phyloP scores from a whole-genome alignment of 352 stramenopile genomes.

The Globisporangium lucens region DNA sequence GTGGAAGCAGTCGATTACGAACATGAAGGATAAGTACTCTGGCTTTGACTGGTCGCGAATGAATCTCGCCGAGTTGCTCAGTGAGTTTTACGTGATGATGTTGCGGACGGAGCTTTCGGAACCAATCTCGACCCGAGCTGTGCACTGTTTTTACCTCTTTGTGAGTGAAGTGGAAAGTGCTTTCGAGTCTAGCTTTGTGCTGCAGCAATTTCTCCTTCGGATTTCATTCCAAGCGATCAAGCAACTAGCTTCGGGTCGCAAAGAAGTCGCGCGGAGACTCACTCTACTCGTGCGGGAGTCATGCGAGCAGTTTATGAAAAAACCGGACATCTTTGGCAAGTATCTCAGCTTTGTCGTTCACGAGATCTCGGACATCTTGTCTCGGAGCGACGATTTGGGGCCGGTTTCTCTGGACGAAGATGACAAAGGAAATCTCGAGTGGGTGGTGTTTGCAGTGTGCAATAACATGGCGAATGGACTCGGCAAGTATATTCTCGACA shows the following conservation, averaged over 20 bases:
- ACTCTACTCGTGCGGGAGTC: conserved; percentile 54
- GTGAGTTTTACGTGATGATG: conserved; percentile 59
- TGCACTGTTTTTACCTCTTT: conserved; percentile 69
- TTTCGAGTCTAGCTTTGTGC: conserved; percentile 31
- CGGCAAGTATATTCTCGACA: conserved; percentile 67
- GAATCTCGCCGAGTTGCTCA: conserved; percentile 60
- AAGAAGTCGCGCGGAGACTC: conserved; percentile 31
- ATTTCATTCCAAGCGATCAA: conserved; percentile 72
- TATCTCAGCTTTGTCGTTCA: conserved; percentile 76
- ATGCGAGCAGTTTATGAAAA: conserved; percentile 67
- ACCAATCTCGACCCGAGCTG: conserved; percentile 39
- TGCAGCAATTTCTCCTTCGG: conserved; percentile 67
- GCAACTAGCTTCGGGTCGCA: conserved; percentile 30
- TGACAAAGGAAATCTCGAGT: conserved; percentile 67
- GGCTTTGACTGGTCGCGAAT: conserved; percentile 61
- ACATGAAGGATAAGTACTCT: conserved; percentile 65
- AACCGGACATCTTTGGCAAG: conserved; percentile 66
- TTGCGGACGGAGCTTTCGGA: conserved; percentile 36
- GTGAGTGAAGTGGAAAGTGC: conserved; percentile 41
- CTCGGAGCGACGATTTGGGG: not conserved
- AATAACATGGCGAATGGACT: conserved; percentile 67
- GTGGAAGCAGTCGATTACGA: conserved; percentile 47
- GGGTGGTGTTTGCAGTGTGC: conserved; percentile 74
- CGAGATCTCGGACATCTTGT: conserved; percentile 69
- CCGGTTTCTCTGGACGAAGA: conserved; percentile 37